Conservation (phyloP, 345 rosid genomes). For the Alliaria petiolata region DNA sequence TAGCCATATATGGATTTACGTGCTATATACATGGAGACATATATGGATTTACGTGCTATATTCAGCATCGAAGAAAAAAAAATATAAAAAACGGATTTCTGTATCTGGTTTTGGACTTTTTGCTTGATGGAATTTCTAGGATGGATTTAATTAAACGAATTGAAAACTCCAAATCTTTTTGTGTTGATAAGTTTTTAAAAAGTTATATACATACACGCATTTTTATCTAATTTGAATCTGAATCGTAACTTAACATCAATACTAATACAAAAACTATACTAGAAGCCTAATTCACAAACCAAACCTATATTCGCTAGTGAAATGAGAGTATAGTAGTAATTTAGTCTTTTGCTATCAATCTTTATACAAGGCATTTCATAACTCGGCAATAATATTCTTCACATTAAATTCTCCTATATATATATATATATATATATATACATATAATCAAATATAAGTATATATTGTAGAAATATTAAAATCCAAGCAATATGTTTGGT, state of each 20-base stretch:
- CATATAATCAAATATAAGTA: background rate
- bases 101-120: too few relatives aligned
- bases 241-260: too few relatives aligned
- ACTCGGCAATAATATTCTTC: background rate
- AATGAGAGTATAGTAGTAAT: background rate
- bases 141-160: background rate
- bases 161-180: background rate
- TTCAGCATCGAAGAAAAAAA: background rate
- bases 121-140: background rate
- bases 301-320: background rate
- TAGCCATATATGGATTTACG: background rate
- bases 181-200: too few relatives aligned
- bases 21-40: background rate
- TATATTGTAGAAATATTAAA: background rate
- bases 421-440: too few relatives aligned
- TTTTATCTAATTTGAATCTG: background rate
- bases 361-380: background rate
- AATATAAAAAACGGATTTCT: background rate
- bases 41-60: constrained; percentile 1
- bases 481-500: constrained; percentile 17
- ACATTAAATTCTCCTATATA: background rate
- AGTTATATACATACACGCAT: background rate
- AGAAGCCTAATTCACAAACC: background rate
- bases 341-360: background rate
- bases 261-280: background rate